A percentile compares a stretch with the other conserved stretches of the same genome.
Conservation (phyloP, 805 yeast species). For the Scheffersomyces lignosus region DNA sequence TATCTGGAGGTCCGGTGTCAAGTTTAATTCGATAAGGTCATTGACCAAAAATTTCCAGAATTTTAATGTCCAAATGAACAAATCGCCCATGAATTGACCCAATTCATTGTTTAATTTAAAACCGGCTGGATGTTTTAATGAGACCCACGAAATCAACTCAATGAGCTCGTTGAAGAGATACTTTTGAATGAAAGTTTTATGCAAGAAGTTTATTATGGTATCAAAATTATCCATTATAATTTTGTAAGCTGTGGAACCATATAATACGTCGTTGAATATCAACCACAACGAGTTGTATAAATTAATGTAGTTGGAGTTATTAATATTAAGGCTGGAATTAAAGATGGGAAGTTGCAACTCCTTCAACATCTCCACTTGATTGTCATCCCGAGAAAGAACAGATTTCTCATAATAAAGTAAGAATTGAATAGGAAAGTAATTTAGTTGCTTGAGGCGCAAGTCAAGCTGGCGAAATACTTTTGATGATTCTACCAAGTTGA, state of each 20-base stretch:
- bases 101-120: constrained; percentile 86
- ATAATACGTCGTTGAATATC: constrained; percentile 72
- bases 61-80: constrained; percentile 80
- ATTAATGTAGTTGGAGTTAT: constrained; percentile 60
- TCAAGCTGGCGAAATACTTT: constrained; percentile 79
- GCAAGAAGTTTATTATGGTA: constrained; percentile 21
- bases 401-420: constrained; percentile 49
- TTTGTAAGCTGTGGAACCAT: constrained; percentile 63
- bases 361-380: constrained; percentile 42
- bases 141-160: constrained; percentile 64
- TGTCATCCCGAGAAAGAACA: constrained; percentile 8
- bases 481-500: constrained; percentile 43
- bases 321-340: constrained; percentile 36
- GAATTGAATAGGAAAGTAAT: constrained; percentile 80
- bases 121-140: constrained; percentile 85
- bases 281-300: constrained; percentile 90
- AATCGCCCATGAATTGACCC: constrained; percentile 80
- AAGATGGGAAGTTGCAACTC: constrained; percentile 37
- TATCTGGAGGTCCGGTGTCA: constrained; percentile 1
- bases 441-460: constrained; percentile 69
- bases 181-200: constrained; percentile 31
- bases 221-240: constrained; percentile 37
- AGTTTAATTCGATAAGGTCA: constrained; percentile 6
- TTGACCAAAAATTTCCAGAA: constrained; percentile 48
- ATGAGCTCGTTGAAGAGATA: constrained; percentile 48